Base-by-base conservation (phyloP, 257 asterid species). In the Craterostigma plantagineum region DNA sequence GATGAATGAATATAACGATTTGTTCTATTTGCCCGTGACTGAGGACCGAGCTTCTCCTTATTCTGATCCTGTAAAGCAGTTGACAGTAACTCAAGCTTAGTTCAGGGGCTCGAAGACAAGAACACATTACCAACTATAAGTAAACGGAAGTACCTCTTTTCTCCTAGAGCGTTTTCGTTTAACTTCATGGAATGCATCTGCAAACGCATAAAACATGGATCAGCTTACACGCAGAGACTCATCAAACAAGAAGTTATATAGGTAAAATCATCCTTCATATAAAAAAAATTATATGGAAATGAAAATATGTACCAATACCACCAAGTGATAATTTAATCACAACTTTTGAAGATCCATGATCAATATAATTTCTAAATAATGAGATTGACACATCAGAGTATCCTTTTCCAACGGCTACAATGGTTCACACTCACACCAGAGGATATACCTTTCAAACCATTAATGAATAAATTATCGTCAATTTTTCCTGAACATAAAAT, bases 141-240 rank as follows among this genome's bases (percentile, higher is more conserved):
- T 45, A 60, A 39, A n/a, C 7, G 42, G 44, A 15, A 35, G 34
- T 73, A 83, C 95, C 95, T 73, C 91, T 63, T 76, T 83, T 60
- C 62, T 83, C 43, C 73, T 67, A n/a, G 72, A 79, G 18, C 91
- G 82, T 50, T 79, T 83, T 62, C 93, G 65, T 58, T 70, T 76
- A 14, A 79, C 95, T 65, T 83, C 95, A 51, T 83, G 95, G 63
- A 83, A 83, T 36, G 95, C 61, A 61, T 83, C 95, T 83, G 91
- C 56, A 55, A 27, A 50, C 9, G 52, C 39, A 38, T 38, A 36
- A n/a, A n/a, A n/a, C n/a, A n/a, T n/a, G n/a, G n/a, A n/a, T n/a
- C n/a, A n/a, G n/a, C n/a, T n/a, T 42, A 36, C 44, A 55, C 4
- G 38, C 16, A 16, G 23, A 34, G 50, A 40, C 47, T 16, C 30